phyloP scores from a whole-genome alignment of 768 basidiomycete species.

The Boletus vinaceobasis region DNA sequence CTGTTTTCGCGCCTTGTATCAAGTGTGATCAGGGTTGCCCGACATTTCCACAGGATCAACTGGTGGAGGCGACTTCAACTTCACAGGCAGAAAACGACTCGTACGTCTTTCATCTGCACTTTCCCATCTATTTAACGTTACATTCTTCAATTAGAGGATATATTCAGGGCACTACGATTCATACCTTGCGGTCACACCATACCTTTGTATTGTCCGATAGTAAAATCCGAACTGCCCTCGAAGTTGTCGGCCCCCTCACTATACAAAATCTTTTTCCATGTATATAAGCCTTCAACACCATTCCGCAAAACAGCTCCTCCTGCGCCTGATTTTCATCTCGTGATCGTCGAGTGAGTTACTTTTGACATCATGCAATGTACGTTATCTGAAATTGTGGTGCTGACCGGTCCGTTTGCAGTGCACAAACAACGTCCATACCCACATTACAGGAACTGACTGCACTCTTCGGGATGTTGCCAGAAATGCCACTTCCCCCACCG shows the following conservation, averaged over 20 bases:
- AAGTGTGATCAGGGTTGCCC: constrained; percentile 2
- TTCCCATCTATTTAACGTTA: neutral
- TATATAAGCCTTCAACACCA: constrained; percentile 87
- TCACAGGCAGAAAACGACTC: constrained; percentile 51
- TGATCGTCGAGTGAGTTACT: constrained; percentile 73
- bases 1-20: constrained; percentile 15
- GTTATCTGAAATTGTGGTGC: neutral
- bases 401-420: constrained; percentile 44
- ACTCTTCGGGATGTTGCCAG: constrained; percentile 68
- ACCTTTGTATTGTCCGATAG: constrained; percentile 34
- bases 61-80: constrained; percentile 68
- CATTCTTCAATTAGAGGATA: constrained; percentile 43
- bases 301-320: constrained; percentile 77
- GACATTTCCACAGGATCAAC: constrained; percentile 24
- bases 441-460: constrained; percentile 71
- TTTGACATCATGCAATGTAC: neutral
- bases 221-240: constrained; percentile 1
- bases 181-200: constrained; percentile 61
- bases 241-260: constrained; percentile 5
- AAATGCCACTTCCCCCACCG: constrained; percentile 59
- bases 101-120: constrained; percentile 34
- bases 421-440: constrained; percentile 79
- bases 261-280: constrained; percentile 83
- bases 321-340: constrained; percentile 81
- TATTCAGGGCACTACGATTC: constrained; percentile 70